phyloP scores from a whole-genome alignment of 192 early-diverging fungal genomes.

The Coemansia umbellata region DNA sequence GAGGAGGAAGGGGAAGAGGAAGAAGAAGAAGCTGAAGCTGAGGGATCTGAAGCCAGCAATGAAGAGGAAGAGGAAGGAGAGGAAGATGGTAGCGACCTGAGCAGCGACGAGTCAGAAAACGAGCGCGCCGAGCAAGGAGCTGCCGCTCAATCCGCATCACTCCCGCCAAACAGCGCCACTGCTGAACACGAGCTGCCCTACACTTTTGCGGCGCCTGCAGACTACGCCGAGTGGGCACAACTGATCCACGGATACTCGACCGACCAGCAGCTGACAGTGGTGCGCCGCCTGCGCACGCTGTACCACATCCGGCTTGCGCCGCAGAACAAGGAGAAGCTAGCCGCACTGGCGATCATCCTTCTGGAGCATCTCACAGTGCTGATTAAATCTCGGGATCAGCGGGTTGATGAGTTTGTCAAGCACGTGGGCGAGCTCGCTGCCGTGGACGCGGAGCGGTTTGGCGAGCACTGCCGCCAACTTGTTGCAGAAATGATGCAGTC shows the following conservation, averaged over 20 bases:
- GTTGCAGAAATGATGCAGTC: slow-evolving; percentile 51
- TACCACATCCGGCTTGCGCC: slow-evolving; percentile 79
- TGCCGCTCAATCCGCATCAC: neutral
- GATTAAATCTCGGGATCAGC: slow-evolving; percentile 54
- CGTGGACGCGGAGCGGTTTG: slow-evolving; percentile 56
- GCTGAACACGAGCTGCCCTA: slow-evolving; percentile 63
- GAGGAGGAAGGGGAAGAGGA: slow-evolving; percentile 44
- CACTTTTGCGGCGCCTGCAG: slow-evolving; percentile 78
- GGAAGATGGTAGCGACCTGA: slow-evolving; percentile 49
- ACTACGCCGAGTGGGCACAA: slow-evolving; percentile 64
- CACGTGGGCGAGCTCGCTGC: slow-evolving; percentile 66
- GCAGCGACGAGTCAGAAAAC: slow-evolving; percentile 44
- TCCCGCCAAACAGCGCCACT: slow-evolving; percentile 52
- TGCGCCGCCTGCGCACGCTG: slow-evolving; percentile 77
- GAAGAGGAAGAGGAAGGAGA: slow-evolving; percentile 47
- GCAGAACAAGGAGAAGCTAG: slow-evolving; percentile 76
- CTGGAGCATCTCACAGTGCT: slow-evolving; percentile 68
- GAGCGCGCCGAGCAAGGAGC: slow-evolving; percentile 15
- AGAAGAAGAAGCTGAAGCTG: slow-evolving; percentile 47
- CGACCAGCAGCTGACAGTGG: slow-evolving; percentile 68
- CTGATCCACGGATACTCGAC: slow-evolving; percentile 60
- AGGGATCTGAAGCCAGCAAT: too few relatives aligned
- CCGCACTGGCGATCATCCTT: slow-evolving; percentile 61
- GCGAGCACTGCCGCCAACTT: slow-evolving; percentile 53
- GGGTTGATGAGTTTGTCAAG: slow-evolving; percentile 55